Evolutionary conservation across 306 rosid species (phyloP).

Genomic region (Carpinus viminea): DNA sequence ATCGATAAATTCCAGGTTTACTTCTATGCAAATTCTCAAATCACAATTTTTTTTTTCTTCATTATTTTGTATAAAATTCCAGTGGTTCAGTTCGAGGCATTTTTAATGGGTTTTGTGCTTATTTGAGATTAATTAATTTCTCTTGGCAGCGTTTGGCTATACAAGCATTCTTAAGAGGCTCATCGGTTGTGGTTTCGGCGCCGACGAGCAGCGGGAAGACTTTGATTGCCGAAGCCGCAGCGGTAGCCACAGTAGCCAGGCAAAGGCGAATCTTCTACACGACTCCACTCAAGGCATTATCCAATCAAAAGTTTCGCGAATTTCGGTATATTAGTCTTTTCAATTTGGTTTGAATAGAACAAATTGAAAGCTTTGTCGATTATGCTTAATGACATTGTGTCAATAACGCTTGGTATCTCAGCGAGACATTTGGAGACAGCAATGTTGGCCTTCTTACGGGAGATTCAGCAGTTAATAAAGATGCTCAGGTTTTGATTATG

Average conservation of each 20-base stretch:
- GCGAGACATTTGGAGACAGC: conserved; percentile 82
- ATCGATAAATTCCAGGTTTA: conserved; percentile 92
- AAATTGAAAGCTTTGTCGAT: not conserved
- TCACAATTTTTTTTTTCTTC: not conserved
- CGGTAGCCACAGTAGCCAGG: conserved; percentile 81
- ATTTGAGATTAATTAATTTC: not conserved
- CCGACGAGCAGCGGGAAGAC: conserved; percentile 99
- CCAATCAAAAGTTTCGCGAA: conserved; percentile 97
- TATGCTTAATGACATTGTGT: conserved; percentile 12
- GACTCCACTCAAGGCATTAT: conserved; percentile 95
- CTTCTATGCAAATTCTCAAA: not conserved
- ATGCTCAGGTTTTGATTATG: conserved; percentile 90
- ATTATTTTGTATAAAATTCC: not conserved
- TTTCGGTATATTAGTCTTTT: conserved; percentile 55
- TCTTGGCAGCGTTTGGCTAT: conserved; percentile 69
- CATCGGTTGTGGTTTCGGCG: conserved; percentile 94
- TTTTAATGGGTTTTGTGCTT: too few species aligned
- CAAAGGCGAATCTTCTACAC: conserved; percentile 79
- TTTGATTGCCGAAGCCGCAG: conserved; percentile 91
- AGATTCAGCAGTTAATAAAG: conserved; percentile 86
- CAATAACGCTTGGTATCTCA: conserved; percentile 36
- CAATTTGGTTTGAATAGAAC: not conserved
- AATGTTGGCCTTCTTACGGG: conserved; percentile 95
- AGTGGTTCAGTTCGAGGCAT: not conserved
- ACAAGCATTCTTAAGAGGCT: conserved; percentile 85